Evolutionary conservation across 768 basidiomycete genomes (phyloP).

Genomic region (Phylloporus sp.): DNA sequence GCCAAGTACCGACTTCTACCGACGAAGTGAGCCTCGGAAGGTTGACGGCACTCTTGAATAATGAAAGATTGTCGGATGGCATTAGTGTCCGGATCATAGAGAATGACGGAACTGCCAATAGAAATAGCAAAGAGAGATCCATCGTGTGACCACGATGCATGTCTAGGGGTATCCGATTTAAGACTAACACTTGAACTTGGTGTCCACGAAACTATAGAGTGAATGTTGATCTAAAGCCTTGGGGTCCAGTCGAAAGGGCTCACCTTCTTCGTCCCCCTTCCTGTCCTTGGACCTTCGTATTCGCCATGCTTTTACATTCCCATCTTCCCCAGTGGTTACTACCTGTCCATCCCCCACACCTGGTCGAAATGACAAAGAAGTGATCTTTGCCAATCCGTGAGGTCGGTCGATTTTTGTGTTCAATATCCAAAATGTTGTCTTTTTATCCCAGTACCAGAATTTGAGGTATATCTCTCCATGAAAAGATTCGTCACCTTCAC

Average conservation of each 20-base stretch:
- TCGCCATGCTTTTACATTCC: constrained; percentile 78
- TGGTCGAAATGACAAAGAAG: constrained; percentile 69
- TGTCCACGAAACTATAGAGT: constrained; percentile 59
- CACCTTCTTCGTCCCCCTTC: constrained; percentile 51
- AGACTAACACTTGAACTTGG: constrained; percentile 68
- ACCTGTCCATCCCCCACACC: constrained; percentile 40
- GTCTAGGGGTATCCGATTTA: constrained; percentile 61
- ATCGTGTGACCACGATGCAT: constrained; percentile 79
- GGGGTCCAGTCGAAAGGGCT: constrained; percentile 15
- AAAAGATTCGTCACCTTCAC: constrained; percentile 63
- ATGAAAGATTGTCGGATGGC: constrained; percentile 57
- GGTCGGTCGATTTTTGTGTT: constrained; percentile 90
- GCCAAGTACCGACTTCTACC: constrained; percentile 66
- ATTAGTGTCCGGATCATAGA: constrained; percentile 72
- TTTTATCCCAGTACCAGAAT: constrained; percentile 83
- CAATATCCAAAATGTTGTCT: constrained; percentile 60
- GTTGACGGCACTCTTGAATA: constrained; percentile 47
- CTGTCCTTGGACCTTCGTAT: constrained; percentile 45
- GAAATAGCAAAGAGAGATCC: constrained; percentile 79
- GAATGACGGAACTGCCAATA: constrained; percentile 58
- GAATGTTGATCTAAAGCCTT: not conserved
- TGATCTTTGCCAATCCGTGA: constrained; percentile 64
- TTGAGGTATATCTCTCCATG: constrained; percentile 78
- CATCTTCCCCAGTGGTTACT: constrained; percentile 74
- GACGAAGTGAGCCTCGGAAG: constrained; percentile 56